phyloP scores from a whole-genome alignment of 106 monocot genomes.

The Dendrobium chrysotoxum region DNA sequence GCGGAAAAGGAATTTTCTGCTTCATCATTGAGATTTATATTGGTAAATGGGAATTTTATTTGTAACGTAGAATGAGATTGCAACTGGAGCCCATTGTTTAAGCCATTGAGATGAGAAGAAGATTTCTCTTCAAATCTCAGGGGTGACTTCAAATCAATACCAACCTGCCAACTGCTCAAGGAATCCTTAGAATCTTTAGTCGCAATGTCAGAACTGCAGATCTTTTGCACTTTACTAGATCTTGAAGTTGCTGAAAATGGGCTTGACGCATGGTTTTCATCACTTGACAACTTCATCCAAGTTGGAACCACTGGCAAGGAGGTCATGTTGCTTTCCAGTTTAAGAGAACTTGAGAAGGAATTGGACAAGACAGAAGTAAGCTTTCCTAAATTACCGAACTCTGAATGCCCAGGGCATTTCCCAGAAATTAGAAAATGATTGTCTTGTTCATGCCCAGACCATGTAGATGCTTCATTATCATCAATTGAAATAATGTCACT shows the following conservation, averaged over 20 bases:
- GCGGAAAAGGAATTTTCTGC: neutral
- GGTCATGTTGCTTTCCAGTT: constrained; percentile 8
- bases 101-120: constrained; percentile 9
- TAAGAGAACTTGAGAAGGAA: constrained; percentile 14
- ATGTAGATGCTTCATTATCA: constrained; percentile 13
- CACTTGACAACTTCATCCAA: constrained; percentile 12
- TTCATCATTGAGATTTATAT: constrained; percentile 11
- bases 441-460: constrained; percentile 18
- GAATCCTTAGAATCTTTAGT: neutral
- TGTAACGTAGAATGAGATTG: constrained; percentile 5
- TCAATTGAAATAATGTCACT: constrained; percentile 15
- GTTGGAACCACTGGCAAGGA: constrained; percentile 8
- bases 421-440: neutral
- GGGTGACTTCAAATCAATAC: neutral
- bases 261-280: neutral
- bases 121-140: neutral
- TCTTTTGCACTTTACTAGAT: neutral
- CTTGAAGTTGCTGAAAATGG: neutral
- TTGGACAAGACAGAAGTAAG: neutral
- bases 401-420: neutral
- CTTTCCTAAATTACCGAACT: neutral
- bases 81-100: constrained; percentile 4
- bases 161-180: neutral
- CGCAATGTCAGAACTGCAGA: neutral
- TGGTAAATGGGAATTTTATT: neutral